These are phyloP conservation scores for Aspergillus indologenus DNA, from an alignment of 495 filamentous ascomycete species.

Conservation along the genomic window DNA sequence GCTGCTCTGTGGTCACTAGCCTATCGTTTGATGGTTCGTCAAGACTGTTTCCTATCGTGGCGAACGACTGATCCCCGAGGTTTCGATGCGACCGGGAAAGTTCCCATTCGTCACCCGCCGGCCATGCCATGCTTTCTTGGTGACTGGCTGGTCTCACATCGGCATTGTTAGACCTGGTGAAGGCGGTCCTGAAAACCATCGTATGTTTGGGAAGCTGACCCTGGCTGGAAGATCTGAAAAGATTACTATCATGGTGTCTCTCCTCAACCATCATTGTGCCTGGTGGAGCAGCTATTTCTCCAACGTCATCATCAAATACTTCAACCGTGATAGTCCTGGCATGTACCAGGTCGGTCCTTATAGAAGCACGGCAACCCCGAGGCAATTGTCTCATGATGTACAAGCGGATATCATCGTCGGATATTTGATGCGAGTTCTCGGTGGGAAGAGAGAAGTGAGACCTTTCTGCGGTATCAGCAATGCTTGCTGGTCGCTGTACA, in stretches of 20 bases:
- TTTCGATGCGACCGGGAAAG: not conserved
- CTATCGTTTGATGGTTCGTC: not conserved
- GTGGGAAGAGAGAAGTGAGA: slow-evolving; percentile 31
- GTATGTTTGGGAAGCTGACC: slow-evolving; percentile 38
- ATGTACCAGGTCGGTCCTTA: slow-evolving; percentile 60
- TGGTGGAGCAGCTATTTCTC: slow-evolving; percentile 60
- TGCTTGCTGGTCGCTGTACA: slow-evolving; percentile 40
- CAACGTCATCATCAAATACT: slow-evolving; percentile 57
- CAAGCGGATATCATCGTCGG: slow-evolving; percentile 43
- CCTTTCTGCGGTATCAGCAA: slow-evolving; percentile 18
- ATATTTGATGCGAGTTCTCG: slow-evolving; percentile 33
- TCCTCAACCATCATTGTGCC: slow-evolving; percentile 66
- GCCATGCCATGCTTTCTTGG: slow-evolving; percentile 7
- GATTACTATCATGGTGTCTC: slow-evolving; percentile 42
- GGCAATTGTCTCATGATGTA: slow-evolving; percentile 49
- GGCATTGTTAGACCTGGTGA: slow-evolving; percentile 43
- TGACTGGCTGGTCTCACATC: slow-evolving; percentile 30
- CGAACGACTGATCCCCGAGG: not conserved
- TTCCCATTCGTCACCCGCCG: not conserved
- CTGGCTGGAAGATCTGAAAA: slow-evolving; percentile 13
- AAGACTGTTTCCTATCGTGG: not conserved
- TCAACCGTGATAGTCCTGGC: slow-evolving; percentile 72
- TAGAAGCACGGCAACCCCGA: slow-evolving; percentile 52
- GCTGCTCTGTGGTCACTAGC: too few relatives aligned
- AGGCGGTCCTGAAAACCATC: slow-evolving; percentile 44